Base-by-base conservation (phyloP, 352 stramenopile species). In the Pythium brassicae region DNA sequence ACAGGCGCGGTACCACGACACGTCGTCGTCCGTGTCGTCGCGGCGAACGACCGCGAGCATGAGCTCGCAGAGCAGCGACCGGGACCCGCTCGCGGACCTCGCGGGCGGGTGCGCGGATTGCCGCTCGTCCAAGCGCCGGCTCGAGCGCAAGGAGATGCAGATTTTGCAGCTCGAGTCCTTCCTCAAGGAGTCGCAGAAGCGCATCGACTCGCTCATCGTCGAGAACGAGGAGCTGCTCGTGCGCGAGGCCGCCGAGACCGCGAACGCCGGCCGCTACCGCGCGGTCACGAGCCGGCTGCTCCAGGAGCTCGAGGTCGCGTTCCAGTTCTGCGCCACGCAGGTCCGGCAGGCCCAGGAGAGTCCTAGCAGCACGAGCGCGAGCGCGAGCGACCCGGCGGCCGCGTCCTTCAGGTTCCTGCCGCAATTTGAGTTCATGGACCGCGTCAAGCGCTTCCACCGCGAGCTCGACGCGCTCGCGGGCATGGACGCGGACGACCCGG, bases 161-260 rank as follows among this genome's bases (percentile, higher is more conserved):
- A 75, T 89, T 45, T n/a, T 83, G 49, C 78, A 92, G 64, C 73
- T 92, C 50, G 81, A 92, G 66, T 71, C 72, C 11, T 87, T 88
- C 48, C 57, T 89, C 15, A 92, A 92, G 49, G 81, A 92, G 51
- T 88, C 78, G 1, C 81, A 89, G 68, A 87, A 87, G 46, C 73
- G 78, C 22, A 85, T 89, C 50, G 78, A 92, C 62, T 69, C 77
- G 49, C 63, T 89, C 20, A 46, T 66, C 7, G 61, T 78, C 2
- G 78, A 88, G 55, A 87, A 78, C 53, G 81, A 92, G 23, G 81
- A 92, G 62, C 64, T 92, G 3, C 32, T 73, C 9, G 59, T 78
- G 34, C 72, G 81, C 0, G 81, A 92, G 50, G 66, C 73, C 35
- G 75, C 75, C 6, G 81, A 92, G 59, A 88, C 78, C n/a, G 62